Evolutionary conservation across 208 protist species (phyloP), one percentile per base, ranked within the genome.

Genomic region (Balamuthia mandrillaris): DNA sequence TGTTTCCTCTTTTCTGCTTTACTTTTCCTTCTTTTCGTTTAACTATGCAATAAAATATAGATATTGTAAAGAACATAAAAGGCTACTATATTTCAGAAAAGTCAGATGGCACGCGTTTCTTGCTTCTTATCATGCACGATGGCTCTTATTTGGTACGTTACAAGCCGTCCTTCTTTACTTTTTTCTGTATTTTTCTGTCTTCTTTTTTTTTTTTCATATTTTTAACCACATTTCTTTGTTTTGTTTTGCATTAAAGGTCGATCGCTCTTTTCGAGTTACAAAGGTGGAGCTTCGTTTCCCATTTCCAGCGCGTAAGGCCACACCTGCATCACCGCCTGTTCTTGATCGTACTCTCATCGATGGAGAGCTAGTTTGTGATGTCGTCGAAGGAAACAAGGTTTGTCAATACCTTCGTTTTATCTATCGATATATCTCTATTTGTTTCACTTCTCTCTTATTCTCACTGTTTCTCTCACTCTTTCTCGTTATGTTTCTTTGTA

Each of bases 21-120:
- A 29, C 3, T 3, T 18, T 9, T 21, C 61, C n/a, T 39, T 4
- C 35, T 21, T 70, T 65, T 18, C 58, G 35, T 18, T 52, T 52
- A 10, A 52, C 47, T n/a, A 52, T 18, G 18, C 47, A 58, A 9
- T 58, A 78, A 60, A 37, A 63, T 31, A 18, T 86, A 56, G 47
- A 70, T 33, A 51, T 54, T 24, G n/a, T 35, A 2, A 42, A 86
- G 2, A 10, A 10, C 7, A 12, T 42, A 1, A 33, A 63, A 24
- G 35, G 60, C 27, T 90, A 75, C 37, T 72, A 58, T 9, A 77
- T 86, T 3, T 42, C 56, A 18, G 87, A 90, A 63, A 90, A 90
- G 77, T 86, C 87, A 29, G 87, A 90, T 51, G 87, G 87, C 54
- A 49, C 81, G 58, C 72, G 87, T 10, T 90, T 66, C 51, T 58